Evolutionary conservation across 768 basidiomycete species (phyloP).

Genomic region (Hebeloma cylindrosporum): DNA sequence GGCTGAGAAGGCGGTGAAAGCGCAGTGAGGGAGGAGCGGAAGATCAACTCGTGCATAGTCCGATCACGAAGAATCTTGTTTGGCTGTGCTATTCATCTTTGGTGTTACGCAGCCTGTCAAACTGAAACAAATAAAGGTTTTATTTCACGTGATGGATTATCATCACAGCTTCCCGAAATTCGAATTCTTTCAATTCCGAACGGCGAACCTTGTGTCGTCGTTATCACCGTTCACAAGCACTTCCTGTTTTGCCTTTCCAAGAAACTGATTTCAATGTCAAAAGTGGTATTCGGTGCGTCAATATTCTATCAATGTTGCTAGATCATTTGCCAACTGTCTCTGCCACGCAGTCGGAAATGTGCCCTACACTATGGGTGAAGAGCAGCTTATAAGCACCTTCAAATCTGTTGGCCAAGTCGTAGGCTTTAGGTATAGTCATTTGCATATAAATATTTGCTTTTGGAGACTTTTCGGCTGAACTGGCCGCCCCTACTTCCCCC

Average conservation of each 20-base stretch:
- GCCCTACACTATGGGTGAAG: constrained; percentile 88
- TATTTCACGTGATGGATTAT: no score
- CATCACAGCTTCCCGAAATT: no score
- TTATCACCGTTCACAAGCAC: no score
- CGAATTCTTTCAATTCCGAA: no score
- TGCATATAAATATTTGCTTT: constrained; percentile 1
- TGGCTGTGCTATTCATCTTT: neutral
- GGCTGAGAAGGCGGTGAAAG: constrained; percentile 1
- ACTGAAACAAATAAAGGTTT: neutral
- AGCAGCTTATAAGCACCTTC: constrained; percentile 85
- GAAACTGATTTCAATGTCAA: no score
- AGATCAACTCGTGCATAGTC: neutral
- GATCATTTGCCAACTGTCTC: neutral
- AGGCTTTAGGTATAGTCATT: constrained; percentile 71
- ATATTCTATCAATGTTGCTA: neutral
- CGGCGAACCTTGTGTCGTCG: no score
- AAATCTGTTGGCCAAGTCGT: constrained; percentile 86
- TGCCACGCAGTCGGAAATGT: constrained; percentile 72
- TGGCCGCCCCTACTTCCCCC: constrained; percentile 5
- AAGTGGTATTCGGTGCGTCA: constrained; percentile 27
- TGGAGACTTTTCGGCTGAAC: constrained; percentile 3
- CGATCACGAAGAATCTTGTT: neutral
- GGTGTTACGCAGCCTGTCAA: neutral
- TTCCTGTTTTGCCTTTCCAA: no score
- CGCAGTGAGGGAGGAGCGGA: constrained; percentile 1